Conservation (phyloP, 2,329 filamentous ascomycete species). For the Nothomitra cinnamomea region DNA sequence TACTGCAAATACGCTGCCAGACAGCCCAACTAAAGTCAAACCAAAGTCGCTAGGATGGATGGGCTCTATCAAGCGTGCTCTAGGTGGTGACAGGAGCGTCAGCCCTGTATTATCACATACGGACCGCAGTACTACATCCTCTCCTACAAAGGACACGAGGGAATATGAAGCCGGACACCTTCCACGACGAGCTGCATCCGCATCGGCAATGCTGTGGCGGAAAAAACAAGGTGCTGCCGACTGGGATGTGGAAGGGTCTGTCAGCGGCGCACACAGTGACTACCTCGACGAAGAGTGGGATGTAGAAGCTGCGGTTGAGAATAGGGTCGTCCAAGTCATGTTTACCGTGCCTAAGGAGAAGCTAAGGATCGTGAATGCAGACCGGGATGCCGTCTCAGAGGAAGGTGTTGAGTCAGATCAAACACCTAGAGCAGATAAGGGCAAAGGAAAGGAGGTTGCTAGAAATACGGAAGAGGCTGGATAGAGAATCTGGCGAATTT, state of each 20-base stretch:
- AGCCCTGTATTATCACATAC: background rate
- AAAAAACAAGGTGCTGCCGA: conserved; percentile 6
- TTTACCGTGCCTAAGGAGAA: conserved; percentile 84
- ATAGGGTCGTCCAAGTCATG: conserved; percentile 62
- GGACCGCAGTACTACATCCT: background rate
- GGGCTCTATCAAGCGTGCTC: conserved; percentile 4
- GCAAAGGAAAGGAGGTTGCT: background rate
- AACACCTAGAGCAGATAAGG: background rate
- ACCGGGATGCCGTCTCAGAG: conserved; percentile 16
- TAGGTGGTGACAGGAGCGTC: conserved; percentile 1
- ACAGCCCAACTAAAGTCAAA: background rate
- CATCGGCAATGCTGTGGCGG: conserved; percentile 1
- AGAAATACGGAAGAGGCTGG: background rate
- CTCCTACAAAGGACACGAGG: background rate
- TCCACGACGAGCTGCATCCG: conserved; percentile 2
- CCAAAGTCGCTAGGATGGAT: background rate
- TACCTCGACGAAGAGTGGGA: conserved; percentile 46
- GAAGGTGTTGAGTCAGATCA: background rate
- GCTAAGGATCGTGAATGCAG: conserved; percentile 77
- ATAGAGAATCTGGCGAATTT: background rate
- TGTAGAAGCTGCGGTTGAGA: conserved; percentile 55
- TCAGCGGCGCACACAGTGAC: conserved; percentile 15
- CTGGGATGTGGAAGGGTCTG: conserved; percentile 18
- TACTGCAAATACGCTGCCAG: background rate
- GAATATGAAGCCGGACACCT: background rate